phyloP scores from a whole-genome alignment of 345 rosid species.

The Passiflora organensis region DNA sequence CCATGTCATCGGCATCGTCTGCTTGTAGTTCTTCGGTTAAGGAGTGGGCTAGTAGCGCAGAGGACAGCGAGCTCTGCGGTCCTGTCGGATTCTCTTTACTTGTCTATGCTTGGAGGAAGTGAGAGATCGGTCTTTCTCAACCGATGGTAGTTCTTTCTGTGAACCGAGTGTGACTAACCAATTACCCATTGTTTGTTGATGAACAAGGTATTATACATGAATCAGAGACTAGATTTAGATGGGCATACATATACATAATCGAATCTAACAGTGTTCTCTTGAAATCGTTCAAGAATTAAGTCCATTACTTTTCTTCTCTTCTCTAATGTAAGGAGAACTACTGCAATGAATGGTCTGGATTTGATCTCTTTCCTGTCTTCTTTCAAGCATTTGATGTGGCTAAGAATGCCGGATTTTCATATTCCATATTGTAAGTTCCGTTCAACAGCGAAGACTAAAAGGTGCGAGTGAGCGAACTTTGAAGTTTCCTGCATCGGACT shows the following conservation, averaged over 20 bases:
- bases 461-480: too few relatives aligned
- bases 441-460: not conserved
- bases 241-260: not conserved
- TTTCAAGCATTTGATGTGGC: too few relatives aligned
- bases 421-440: not conserved
- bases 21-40: constrained; percentile 74
- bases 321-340: not conserved
- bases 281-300: not conserved
- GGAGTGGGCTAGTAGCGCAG: constrained; percentile 87
- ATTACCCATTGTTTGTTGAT: constrained; percentile 27
- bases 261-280: constrained; percentile 11
- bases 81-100: constrained; percentile 71
- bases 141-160: constrained; percentile 1
- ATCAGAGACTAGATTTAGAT: not conserved
- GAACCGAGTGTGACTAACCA: constrained; percentile 27
- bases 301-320: not conserved
- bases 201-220: constrained; percentile 24
- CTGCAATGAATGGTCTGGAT: not conserved
- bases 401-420: not conserved
- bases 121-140: constrained; percentile 14
- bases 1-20: constrained; percentile 82
- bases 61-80: constrained; percentile 50
- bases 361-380: too few relatives aligned
- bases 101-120: constrained; percentile 87
- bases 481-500: too few relatives aligned